Base-by-base conservation (phyloP, 768 basidiomycete species). In the Tylopilus sp. region DNA sequence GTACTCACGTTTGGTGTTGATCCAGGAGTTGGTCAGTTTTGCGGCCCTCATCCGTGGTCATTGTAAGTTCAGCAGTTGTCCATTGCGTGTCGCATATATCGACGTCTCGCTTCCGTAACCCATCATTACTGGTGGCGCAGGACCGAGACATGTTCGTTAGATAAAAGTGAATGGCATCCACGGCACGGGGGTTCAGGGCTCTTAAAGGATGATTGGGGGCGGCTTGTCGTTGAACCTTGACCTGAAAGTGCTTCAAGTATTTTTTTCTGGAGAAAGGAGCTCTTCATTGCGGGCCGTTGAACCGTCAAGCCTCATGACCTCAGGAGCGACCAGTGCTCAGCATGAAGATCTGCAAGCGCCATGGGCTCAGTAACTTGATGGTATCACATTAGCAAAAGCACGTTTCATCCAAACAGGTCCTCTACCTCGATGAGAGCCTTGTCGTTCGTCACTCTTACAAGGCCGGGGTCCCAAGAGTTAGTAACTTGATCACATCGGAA, bases 1-100 rank as follows among this genome's bases (percentile, higher is more conserved):
- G 45, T 36, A 68, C 79, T 47, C 62, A 88, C 83, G 70, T 70
- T 47, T 78, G 76, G 64, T 90, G 89, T 54, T 79, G 74, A 68
- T 92, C 89, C 46, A 95, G 76, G 37, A 83, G 74, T 51, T 81
- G 78, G 75, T 95, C 92, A 11, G 76, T 74, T 70, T 84, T 84
- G 54, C 79, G 82, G 40, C 92, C 92, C 60, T 85, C 82, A 28
- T 87, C 85, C 0, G 86, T 84, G 34, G 83, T 66, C 1, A 59
- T 71, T 36, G 72, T 66, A 9, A 44, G 9, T 0, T 38, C 17
- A 26, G 53, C 16, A 11, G 52, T 3, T 22, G 77, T 40, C 41
- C 26, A 28, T 22, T 45, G 48, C 4, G 44, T 1, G 24, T 56
- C 63, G 13, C 44, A 45, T 2, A 41, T 3, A n/a, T 57, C 63